Base-by-base conservation (phyloP, 768 basidiomycete species). In the Pulveroboletus frians region DNA sequence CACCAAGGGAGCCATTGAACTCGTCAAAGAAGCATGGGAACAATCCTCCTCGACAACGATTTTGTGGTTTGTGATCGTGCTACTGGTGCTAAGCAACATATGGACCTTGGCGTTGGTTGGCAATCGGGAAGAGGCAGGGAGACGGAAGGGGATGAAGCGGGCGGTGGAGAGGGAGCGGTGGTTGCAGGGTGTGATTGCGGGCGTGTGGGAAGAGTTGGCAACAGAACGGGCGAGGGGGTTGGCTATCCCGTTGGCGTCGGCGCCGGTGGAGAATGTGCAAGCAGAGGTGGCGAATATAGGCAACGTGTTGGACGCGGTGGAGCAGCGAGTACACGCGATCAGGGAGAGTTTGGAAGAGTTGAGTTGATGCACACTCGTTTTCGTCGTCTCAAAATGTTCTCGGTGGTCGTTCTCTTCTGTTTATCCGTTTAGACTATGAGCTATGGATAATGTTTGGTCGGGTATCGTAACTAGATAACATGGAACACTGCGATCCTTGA, bases 11-110 rank as follows among this genome's bases (percentile, higher is more conserved):
- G 85, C 86, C 21, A 62, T 91, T 51, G 90, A 91, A 71, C 81
- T 92, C 37, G 72, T 92, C 49, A 72, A 69, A 46, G 90, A 92
- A 60, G 82, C 81, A 0, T 88, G 85, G 87, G 88, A 89, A 46
- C 80, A 87, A 59, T 83, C 83, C 11, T 78, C 83, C 29, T 75
- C 77, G 50, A 85, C 81, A 59, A 81, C 81, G 61, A 83, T 86
- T 47, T 71, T 92, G 54, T 85, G 79, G 61, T 77, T 85, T 56
- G 74, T 89, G 49, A 87, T 93, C 64, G 76, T 81, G 41, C 59
- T 79, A 31, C 69, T 95, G 56, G 78, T 93, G 52, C 50, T 89
- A 36, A 88, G 83, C 57, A 95, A 95, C 60, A 37, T 91, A n/a
- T 83, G 71, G 89, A 85, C 83, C 56, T 54, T 74, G 68, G 67